These are phyloP conservation scores for Drosera spatulata DNA, from an alignment of 179 eudicot species.

Conservation along the genomic window DNA sequence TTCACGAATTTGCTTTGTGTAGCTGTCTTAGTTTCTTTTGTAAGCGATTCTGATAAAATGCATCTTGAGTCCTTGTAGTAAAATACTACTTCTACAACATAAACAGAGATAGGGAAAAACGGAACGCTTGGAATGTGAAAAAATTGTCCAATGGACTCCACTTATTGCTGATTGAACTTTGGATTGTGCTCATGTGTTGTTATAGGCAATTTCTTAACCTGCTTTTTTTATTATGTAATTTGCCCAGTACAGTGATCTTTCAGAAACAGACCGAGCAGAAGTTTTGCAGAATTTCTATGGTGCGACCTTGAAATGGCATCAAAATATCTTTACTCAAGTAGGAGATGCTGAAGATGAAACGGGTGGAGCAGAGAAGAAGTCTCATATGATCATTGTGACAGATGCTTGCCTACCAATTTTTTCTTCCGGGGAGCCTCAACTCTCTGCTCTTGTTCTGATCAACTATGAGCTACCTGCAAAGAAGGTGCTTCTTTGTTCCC, in stretches of 20 bases:
- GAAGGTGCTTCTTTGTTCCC: conserved; percentile 35
- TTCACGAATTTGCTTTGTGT: no score
- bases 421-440: conserved; percentile 59
- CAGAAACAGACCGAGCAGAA: conserved; percentile 61
- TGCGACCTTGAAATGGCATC: conserved; percentile 57
- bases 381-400: conserved; percentile 71
- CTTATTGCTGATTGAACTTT: no score
- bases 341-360: conserved; percentile 22
- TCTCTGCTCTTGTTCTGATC: conserved; percentile 67
- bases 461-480: conserved; percentile 80
- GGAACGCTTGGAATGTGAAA: no score
- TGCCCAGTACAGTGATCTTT: conserved; percentile 84
- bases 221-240: not conserved
- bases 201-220: not conserved
- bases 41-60: no score
- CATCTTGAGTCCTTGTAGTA: no score
- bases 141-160: no score
- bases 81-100: no score
- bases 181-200: not conserved
- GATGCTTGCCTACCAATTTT: conserved; percentile 87
- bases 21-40: no score
- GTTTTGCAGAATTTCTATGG: conserved; percentile 56
- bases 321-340: conserved; percentile 16
- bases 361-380: conserved; percentile 43
- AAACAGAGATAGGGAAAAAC: no score